Evolutionary conservation across 2,329 filamentous ascomycete species (phyloP), one percentile per base, ranked within the genome.

Genomic region (Colletotrichum sp.): DNA sequence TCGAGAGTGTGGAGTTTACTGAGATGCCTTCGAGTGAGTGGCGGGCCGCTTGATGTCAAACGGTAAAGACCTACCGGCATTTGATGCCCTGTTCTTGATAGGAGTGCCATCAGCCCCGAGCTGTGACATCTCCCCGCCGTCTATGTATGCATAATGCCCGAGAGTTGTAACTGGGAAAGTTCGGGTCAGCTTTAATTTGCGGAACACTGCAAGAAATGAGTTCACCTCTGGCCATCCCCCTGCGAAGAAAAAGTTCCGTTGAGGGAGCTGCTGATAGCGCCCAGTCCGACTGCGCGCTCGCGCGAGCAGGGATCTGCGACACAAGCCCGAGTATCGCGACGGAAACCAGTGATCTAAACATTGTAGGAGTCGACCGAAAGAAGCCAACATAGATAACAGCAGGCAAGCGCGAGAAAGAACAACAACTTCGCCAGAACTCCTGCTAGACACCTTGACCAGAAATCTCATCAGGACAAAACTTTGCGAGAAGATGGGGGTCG

Each of bases 121-220:
- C 36, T 76, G 74, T 12, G 80, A 83, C 1, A 84, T 61, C 76
- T 84, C 81, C 22, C 85, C 84, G 69, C 84, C 84, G 67, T 86
- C 84, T 67, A 86, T 81, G 66, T 86, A 86, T 66, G 83, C 75
- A 64, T 83, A 83, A 76, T 85, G 78, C 16, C 83, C 84, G 10
- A 86, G 74, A 16, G 82, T 80, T 9, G 69, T 70, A 2, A 70
- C 78, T 76, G 18, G 0, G 9, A 13, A 16, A 22, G 0, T 22
- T 52, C 9, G 43, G n/a, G n/a, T 52, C 3, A 22, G 43, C 43
- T 52, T 52, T 8, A 22, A n/a, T 10, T 52, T 10, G 9, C n/a
- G 43, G 18, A 0, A 52, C 0, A 52, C 43, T 0, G 13, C 0
- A 10, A 52, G 0, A 22, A 52, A 1, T 52, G n/a, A 13, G 43